These are phyloP conservation scores for Ailanthus altissimus DNA, from an alignment of 345 rosid genomes.

Conservation along the genomic window DNA sequence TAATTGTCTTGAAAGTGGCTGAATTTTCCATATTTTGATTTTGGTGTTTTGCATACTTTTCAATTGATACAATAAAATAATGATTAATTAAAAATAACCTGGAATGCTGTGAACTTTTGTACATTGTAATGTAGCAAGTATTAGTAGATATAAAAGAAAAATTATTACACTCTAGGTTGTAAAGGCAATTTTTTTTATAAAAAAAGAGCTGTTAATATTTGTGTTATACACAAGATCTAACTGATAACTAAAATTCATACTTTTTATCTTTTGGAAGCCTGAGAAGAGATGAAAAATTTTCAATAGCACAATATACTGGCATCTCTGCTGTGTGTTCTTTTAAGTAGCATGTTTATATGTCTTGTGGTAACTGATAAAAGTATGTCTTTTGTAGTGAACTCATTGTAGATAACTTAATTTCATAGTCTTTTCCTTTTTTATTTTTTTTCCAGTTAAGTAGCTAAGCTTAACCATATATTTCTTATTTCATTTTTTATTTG, in stretches of 20 bases:
- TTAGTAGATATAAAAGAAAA: neutral
- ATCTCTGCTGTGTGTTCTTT: neutral
- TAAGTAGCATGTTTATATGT: neutral
- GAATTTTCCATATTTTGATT: slow-evolving; percentile 9
- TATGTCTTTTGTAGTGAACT: neutral
- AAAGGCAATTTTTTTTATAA: neutral
- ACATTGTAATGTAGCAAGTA: neutral
- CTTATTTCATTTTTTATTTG: neutral
- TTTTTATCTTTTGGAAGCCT: neutral
- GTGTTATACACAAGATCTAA: neutral
- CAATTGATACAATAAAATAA: neutral
- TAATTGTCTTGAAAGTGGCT: slow-evolving; percentile 11
- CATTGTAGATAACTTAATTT: slow-evolving; percentile 3
- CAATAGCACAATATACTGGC: neutral
- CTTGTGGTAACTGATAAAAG: neutral
- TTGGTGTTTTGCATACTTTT: neutral
- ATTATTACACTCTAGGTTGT: neutral
- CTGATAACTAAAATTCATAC: neutral
- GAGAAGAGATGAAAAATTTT: neutral
- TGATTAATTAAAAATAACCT: neutral
- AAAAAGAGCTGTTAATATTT: neutral
- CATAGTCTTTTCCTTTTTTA: neutral
- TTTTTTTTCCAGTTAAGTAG: neutral
- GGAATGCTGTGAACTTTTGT: neutral
- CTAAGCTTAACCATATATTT: neutral